Conservation (phyloP, 2,329 filamentous ascomycete genomes). For the Aspergillus glaucus region DNA sequence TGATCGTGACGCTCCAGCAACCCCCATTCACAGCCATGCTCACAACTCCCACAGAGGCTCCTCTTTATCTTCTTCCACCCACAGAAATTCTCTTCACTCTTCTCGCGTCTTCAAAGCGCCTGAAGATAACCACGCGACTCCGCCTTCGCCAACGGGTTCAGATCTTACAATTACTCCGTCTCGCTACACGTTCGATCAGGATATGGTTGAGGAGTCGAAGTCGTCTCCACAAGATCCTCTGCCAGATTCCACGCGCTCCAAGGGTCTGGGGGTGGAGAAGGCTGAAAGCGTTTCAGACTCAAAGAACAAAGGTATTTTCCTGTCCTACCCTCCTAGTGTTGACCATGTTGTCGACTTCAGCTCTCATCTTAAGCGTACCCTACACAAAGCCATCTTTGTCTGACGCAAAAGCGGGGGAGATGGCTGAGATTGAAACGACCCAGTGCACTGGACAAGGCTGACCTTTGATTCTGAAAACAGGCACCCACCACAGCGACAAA, state of each 20-base stretch:
- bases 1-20: neutral
- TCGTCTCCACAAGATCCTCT: conserved; percentile 2
- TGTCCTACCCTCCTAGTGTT: too few relatives aligned
- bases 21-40: neutral
- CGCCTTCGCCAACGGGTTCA: conserved; percentile 3
- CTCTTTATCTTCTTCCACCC: neutral
- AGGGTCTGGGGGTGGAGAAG: neutral
- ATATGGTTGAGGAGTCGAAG: neutral
- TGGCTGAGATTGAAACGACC: too few relatives aligned
- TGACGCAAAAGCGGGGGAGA: too few relatives aligned
- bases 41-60: neutral
- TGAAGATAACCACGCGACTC: neutral
- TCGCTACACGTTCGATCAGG: neutral
- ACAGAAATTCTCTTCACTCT: neutral
- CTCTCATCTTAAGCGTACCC: too few relatives aligned
- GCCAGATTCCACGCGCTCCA: neutral
- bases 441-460: too few relatives aligned
- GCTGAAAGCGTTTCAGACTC: neutral
- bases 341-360: too few relatives aligned
- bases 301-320: neutral
- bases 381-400: too few relatives aligned
- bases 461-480: too few relatives aligned
- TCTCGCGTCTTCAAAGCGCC: neutral
- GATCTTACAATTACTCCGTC: neutral
- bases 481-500: too few relatives aligned